A percentile compares a stretch with the other conserved stretches of the same genome.
These are phyloP conservation scores for Penicillium goetzii DNA, from an alignment of 495 filamentous ascomycete species.

Conservation along the genomic window DNA sequence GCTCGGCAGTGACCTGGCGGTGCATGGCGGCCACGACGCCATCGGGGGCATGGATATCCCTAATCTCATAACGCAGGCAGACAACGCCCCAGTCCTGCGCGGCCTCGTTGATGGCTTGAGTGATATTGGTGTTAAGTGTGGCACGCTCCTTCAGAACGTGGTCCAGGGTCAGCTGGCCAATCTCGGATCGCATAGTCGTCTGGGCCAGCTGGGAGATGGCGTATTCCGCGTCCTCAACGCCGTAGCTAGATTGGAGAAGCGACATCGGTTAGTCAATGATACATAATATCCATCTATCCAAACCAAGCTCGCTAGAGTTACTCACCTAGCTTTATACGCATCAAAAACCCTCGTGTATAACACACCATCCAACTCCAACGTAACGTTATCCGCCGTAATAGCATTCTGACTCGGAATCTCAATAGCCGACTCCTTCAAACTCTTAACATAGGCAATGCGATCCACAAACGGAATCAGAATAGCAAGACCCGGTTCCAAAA, in stretches of 20 bases:
- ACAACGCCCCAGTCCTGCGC: slow-evolving; percentile 95
- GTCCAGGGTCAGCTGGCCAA: slow-evolving; percentile 93
- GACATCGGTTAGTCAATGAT: slow-evolving; percentile 1
- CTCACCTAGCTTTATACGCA: slow-evolving; percentile 91
- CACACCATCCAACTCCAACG: slow-evolving; percentile 91
- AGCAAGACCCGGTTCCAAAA: slow-evolving; percentile 87
- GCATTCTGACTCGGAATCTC: slow-evolving; percentile 96
- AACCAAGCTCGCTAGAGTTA: not conserved
- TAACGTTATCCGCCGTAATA: slow-evolving; percentile 98
- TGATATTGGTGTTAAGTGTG: slow-evolving; percentile 95
- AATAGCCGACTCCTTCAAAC: slow-evolving; percentile 90
- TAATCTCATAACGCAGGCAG: slow-evolving; percentile 95
- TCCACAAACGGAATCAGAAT: slow-evolving; percentile 90
- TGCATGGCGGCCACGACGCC: slow-evolving; percentile 97
- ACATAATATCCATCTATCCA: not conserved
- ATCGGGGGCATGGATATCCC: slow-evolving; percentile 95
- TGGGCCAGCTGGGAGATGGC: slow-evolving; percentile 97
- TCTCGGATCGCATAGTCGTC: slow-evolving; percentile 98
- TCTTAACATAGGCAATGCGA: slow-evolving; percentile 97
- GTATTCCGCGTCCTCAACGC: slow-evolving; percentile 98
- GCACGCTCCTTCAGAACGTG: slow-evolving; percentile 97
- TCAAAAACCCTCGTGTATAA: slow-evolving; percentile 95
- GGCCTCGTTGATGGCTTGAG: slow-evolving; percentile 95
- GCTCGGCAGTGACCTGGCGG: slow-evolving; percentile 93
- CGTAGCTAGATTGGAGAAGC: slow-evolving; percentile 66